Base-by-base conservation (phyloP, 2,329 filamentous ascomycete species). In the Claviceps sp. region DNA sequence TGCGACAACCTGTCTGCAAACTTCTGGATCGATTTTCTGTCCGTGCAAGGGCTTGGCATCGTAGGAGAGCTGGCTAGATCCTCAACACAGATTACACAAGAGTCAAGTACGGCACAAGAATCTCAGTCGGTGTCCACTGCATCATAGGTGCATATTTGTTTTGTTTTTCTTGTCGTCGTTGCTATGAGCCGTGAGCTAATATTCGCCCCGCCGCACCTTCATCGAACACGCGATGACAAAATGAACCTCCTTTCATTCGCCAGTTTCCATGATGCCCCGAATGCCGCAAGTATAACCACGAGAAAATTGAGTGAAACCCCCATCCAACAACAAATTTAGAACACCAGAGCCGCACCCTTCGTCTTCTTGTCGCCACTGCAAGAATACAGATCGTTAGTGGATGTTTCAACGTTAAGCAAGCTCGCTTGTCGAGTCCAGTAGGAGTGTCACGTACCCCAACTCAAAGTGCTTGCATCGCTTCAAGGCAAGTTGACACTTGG, bases 401-500 rank as follows among this genome's bases (percentile, higher is more conserved):
- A 42, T 26, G 60, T 49, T 23, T 40, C n/a, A n/a, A 8, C 38
- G 6, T 17, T 4, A 7, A n/a, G 14, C 38, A n/a, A 39, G 38
- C 13, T 17, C 38, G 38, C 38, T 17, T 16, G 40, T 1, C 20
- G 5, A 13, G 29, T 17, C 16, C 29, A 43, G 45, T 16, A 13
- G n/a, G 42, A n/a, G 8, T 29, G 1, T 5, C 20, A 82, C 88
- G 60, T 89, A 95, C 88, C 89, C 93, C 70, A 98, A 80, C 81
- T 98, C 93, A 78, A 98, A 98, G 83, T 98, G 93, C 87, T 98
- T 98, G 89, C 93, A 98, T 72, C 93, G 88, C 87, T 98, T 98
- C 75, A 98, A 80, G 65, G 93, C 82, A 70, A 98, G 82, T 80
- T 98, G 89, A 75, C 83, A 84, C 86, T 96, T 97, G 73, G 88